These are phyloP conservation scores for Pelargonium australe DNA, from an alignment of 441 rosid species.

Conservation along the genomic window DNA sequence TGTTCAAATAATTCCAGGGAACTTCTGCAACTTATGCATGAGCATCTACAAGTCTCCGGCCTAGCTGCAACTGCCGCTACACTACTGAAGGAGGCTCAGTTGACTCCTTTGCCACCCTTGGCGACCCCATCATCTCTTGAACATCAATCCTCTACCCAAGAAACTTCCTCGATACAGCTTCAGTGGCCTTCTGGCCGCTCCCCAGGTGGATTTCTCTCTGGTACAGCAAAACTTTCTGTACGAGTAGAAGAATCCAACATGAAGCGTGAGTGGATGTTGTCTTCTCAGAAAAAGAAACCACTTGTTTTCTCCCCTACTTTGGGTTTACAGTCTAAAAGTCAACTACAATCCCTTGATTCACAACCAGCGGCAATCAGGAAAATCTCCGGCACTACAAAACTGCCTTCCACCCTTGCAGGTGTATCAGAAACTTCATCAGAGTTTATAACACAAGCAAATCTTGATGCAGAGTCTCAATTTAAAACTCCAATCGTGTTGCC, in stretches of 20 bases:
- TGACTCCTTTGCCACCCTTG: constrained; percentile 66
- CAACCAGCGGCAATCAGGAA: constrained; percentile 42
- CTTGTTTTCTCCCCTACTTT: constrained; percentile 70
- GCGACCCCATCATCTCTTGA: constrained; percentile 62
- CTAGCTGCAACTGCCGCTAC: constrained; percentile 56
- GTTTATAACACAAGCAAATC: constrained; percentile 29
- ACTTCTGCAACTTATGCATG: constrained; percentile 88
- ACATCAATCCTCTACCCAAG: constrained; percentile 52
- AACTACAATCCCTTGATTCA: constrained; percentile 39
- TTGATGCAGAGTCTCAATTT: constrained; percentile 49
- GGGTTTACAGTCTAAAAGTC: constrained; percentile 49
- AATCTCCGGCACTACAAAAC: constrained; percentile 30
- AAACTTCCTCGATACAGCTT: constrained; percentile 45
- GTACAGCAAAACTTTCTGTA: constrained; percentile 38
- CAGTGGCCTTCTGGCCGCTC: constrained; percentile 92
- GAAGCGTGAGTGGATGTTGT: constrained; percentile 41
- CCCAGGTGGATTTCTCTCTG: constrained; percentile 61
- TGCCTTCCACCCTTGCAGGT: constrained; percentile 30
- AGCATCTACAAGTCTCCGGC: constrained; percentile 95
- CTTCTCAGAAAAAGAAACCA: constrained; percentile 63
- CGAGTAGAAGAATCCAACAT: constrained; percentile 41
- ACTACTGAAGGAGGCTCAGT: constrained; percentile 84
- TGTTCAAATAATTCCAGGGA: constrained; percentile 46
- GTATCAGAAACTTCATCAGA: constrained; percentile 41
- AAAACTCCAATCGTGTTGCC: constrained; percentile 70